These are phyloP conservation scores for Candida tammaniensis DNA, from an alignment of 805 yeast species.

Conservation along the genomic window DNA sequence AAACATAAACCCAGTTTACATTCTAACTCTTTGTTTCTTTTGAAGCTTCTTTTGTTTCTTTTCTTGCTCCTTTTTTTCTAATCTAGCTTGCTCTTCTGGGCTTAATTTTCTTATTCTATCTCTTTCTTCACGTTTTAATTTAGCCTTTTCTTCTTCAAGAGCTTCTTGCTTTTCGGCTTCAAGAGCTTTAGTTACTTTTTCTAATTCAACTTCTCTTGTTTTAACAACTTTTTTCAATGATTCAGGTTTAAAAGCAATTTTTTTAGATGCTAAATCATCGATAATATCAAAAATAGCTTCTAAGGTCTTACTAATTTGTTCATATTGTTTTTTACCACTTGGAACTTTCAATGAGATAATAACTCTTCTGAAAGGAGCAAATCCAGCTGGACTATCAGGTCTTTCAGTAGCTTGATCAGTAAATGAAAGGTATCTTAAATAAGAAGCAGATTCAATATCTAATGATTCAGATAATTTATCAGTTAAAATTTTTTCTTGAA, in stretches of 20 bases:
- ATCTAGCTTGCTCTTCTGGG: conserved; percentile 76
- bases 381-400: conserved; percentile 60
- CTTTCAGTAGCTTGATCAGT: conserved; percentile 80
- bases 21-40: conserved; percentile 55
- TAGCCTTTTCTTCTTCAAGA: conserved; percentile 66
- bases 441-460: conserved; percentile 32
- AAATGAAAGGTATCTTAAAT: conserved; percentile 65
- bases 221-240: conserved; percentile 71
- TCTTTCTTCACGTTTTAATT: conserved; percentile 62
- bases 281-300: conserved; percentile 56
- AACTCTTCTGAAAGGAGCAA: conserved; percentile 51
- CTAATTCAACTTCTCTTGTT: conserved; percentile 71
- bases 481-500: conserved; percentile 63
- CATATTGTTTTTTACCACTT: conserved; percentile 46
- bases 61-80: conserved; percentile 74
- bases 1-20: conserved; percentile 14
- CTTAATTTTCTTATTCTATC: conserved; percentile 55
- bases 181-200: conserved; percentile 65
- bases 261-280: conserved; percentile 52
- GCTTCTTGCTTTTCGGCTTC: conserved; percentile 68
- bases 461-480: conserved; percentile 45
- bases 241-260: conserved; percentile 64
- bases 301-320: conserved; percentile 48
- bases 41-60: conserved; percentile 74
- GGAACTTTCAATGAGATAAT: conserved; percentile 55